Evolutionary conservation across 345 rosid genomes (phyloP), one percentile per base, ranked within the genome.

Genomic region (Geranium brycei): DNA sequence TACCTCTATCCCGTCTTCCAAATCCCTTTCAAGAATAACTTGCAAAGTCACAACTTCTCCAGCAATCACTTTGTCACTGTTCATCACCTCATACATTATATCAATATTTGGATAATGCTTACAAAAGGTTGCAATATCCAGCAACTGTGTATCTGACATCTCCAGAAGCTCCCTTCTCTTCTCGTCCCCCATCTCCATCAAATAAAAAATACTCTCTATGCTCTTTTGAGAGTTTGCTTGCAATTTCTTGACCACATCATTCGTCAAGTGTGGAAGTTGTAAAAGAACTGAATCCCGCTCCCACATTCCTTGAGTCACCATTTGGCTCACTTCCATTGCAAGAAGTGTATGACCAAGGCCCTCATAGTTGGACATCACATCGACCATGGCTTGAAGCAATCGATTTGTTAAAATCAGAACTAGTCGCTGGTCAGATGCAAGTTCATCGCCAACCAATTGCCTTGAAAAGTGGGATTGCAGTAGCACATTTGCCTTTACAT

Each of bases 281-380:
- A 87, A 75, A 65, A 89, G 98, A 88, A 87, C 81, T 15, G 97
- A 82, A 75, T 87, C 95, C 28, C 89, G 87, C 80, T 92, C 96
- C 98, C 98, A 89, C 85, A 89, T 83, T 69, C 89, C 95, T 67
- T 92, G 97, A 10, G 95, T 87, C 76, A 87, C 89, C 98, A 92
- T 92, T 73, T 92, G 96, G 81, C 91, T 87, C 61, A 83, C 83
- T 75, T 89, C 93, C 95, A 87, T 92, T 0, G 93, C 91, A 72
- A 92, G 76, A 60, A 92, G 85, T 30, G 97, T 93, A 75, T 83
- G 95, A 78, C 81, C 81, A 70, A 92, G 81, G 95, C 97, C 89
- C 15, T 95, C 98, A 60, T 75, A 89, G 74, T 91, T 92, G 14
- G 95, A 86, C 59, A 86, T 90, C 67, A 92, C 97, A 78, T 89